Percentiles rank a stretch among this genome's conserved stretches.
Conservation (phyloP, 1,284 basidiomycete genomes). For the Trametes hirsuta region DNA sequence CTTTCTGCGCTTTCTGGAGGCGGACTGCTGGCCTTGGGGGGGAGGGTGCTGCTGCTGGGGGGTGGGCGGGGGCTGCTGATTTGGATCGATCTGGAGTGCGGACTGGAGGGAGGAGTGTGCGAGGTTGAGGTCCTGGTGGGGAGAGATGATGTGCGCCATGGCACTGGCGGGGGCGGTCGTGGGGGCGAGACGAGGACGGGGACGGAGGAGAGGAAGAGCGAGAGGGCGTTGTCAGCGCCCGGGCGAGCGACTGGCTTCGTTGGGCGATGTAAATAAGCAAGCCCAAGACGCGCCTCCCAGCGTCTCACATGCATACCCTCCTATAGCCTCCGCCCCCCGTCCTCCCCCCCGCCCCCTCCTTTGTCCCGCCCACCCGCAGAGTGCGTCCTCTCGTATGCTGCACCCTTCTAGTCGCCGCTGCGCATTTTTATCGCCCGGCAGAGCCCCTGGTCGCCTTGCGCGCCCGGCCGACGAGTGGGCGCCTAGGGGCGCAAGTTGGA, state of each 20-base stretch:
- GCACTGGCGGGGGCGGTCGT: constrained; percentile 21
- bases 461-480: too few species aligned
- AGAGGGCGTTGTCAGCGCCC: constrained; percentile 25
- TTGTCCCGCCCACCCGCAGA: too few species aligned
- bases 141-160: constrained; percentile 52
- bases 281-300: constrained; percentile 4
- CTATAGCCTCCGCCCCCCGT: constrained; percentile 6
- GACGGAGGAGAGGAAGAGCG: constrained; percentile 10
- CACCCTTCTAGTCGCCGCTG: not conserved
- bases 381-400: not conserved
- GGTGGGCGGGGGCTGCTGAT: constrained; percentile 40
- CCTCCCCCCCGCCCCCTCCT: not conserved
- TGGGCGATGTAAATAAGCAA: constrained; percentile 8
- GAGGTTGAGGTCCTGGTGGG: constrained; percentile 46
- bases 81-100: constrained; percentile 66
- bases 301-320: constrained; percentile 6
- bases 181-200: constrained; percentile 20
- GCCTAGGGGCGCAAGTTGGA: too few species aligned
- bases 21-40: constrained; percentile 34
- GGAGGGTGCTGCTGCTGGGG: constrained; percentile 42
- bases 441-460: too few species aligned
- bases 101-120: constrained; percentile 54
- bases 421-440: not conserved
- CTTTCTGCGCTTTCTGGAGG: constrained; percentile 60
- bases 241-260: constrained; percentile 4